phyloP scores from a whole-genome alignment of 2,329 filamentous ascomycete genomes.

The Aschersonia sp. region DNA sequence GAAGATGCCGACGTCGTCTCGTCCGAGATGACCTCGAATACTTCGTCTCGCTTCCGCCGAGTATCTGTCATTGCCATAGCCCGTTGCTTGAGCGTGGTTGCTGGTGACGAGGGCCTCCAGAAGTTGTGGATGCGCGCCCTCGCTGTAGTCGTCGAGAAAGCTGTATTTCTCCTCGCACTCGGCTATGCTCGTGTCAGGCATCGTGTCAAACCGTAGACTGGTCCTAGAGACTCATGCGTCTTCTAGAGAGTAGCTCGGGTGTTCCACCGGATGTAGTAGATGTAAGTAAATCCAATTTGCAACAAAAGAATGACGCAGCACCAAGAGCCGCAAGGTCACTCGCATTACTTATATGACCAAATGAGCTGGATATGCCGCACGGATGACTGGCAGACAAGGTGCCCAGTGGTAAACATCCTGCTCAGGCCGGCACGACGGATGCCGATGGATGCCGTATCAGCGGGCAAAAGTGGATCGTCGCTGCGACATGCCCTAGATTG shows the following conservation, averaged over 20 bases:
- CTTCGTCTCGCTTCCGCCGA: slow-evolving; percentile 23
- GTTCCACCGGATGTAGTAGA: too few relatives aligned
- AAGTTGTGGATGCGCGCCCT: slow-evolving; percentile 33
- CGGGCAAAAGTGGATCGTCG: slow-evolving; percentile 4
- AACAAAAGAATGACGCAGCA: too few relatives aligned
- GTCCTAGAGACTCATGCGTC: neutral
- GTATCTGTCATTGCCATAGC: slow-evolving; percentile 32
- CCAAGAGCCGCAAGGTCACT: too few relatives aligned
- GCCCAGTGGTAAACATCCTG: neutral
- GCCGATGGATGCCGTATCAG: slow-evolving; percentile 4
- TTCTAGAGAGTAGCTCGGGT: too few relatives aligned
- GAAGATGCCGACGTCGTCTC: slow-evolving; percentile 28
- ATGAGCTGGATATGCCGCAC: too few relatives aligned
- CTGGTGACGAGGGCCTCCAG: slow-evolving; percentile 28
- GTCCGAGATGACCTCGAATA: slow-evolving; percentile 22
- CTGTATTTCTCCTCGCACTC: slow-evolving; percentile 19
- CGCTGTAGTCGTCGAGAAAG: slow-evolving; percentile 36
- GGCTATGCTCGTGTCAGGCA: slow-evolving; percentile 5
- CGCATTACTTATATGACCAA: too few relatives aligned
- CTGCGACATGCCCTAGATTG: neutral
- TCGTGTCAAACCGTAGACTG: neutral
- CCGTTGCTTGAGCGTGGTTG: slow-evolving; percentile 28
- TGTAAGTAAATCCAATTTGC: too few relatives aligned
- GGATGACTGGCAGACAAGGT: neutral
- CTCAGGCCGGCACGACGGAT: neutral